Conservation (phyloP, 352 stramenopile genomes). For the Phytophthora foliorum region DNA sequence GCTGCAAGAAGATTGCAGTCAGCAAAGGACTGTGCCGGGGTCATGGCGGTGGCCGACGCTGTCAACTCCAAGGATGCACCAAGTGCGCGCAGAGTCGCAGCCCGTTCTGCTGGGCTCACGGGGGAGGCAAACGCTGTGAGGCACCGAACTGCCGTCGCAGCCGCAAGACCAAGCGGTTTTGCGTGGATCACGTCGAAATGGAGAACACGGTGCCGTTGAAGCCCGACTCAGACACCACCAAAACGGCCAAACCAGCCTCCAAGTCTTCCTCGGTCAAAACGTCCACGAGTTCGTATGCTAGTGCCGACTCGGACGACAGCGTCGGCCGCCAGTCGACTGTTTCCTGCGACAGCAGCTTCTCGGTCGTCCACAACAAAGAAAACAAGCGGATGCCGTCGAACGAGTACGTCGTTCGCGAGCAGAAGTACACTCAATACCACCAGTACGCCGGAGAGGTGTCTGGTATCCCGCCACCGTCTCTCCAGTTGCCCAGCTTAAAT, state of each 20-base stretch:
- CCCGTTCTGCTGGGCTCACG: constrained; percentile 80
- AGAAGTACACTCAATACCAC: constrained; percentile 25
- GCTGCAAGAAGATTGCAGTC: constrained; percentile 80
- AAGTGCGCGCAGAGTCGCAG: constrained; percentile 84
- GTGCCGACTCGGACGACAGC: constrained; percentile 62
- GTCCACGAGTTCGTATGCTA: constrained; percentile 27
- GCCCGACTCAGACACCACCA: constrained; percentile 9
- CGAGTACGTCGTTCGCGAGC: constrained; percentile 11
- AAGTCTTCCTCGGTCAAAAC: constrained; percentile 19
- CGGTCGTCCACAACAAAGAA: constrained; percentile 36
- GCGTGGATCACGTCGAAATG: constrained; percentile 81
- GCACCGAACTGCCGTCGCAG: constrained; percentile 70
- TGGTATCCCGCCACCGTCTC: constrained; percentile 22
- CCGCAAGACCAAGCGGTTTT: constrained; percentile 83
- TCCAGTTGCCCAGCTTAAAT: constrained; percentile 53
- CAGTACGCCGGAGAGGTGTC: constrained; percentile 38
- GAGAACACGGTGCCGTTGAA: constrained; percentile 50
- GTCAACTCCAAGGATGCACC: constrained; percentile 67
- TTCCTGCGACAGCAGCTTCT: constrained; percentile 48
- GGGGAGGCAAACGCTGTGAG: constrained; percentile 79
- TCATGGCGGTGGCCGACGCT: constrained; percentile 77
- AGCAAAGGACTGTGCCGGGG: constrained; percentile 77
- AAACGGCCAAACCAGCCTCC: constrained; percentile 6
- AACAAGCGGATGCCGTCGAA: constrained; percentile 27
- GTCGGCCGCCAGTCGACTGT: constrained; percentile 46